Evolutionary conservation across 2,329 filamentous ascomycete genomes (phyloP).

Genomic region (Metarhizium brunneum): DNA sequence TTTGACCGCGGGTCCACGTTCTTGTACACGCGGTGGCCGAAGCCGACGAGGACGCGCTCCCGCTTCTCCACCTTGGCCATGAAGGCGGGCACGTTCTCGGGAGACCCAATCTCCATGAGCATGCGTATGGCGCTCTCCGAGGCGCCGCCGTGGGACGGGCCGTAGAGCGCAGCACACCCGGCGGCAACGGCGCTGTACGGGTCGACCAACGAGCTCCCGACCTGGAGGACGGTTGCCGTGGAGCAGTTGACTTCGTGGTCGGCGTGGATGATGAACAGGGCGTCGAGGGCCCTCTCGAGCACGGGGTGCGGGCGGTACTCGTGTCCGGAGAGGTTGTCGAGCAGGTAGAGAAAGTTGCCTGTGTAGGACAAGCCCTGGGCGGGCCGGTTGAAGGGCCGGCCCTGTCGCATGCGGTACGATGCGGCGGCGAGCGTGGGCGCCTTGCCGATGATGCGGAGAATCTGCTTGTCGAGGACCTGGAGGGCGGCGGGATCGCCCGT

Average conservation of each 20-base stretch:
- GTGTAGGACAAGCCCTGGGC: constrained; percentile 39
- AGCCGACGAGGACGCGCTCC: constrained; percentile 44
- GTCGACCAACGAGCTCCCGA: constrained; percentile 46
- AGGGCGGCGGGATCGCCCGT: constrained; percentile 30
- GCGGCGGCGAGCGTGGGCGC: constrained; percentile 40
- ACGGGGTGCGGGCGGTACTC: constrained; percentile 39
- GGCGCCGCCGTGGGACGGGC: constrained; percentile 50
- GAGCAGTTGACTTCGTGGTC: constrained; percentile 52
- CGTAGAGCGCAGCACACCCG: constrained; percentile 43
- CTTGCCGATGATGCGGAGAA: constrained; percentile 42
- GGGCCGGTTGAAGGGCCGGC: constrained; percentile 40
- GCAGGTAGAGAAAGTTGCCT: constrained; percentile 45
- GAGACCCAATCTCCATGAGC: constrained; percentile 40
- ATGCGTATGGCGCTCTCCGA: constrained; percentile 47
- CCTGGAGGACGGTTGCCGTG: constrained; percentile 45
- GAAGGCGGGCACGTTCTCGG: constrained; percentile 39
- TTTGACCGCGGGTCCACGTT: constrained; percentile 43
- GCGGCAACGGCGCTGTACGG: constrained; percentile 44
- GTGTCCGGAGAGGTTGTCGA: constrained; percentile 38
- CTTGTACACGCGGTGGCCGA: constrained; percentile 46
- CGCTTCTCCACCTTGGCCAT: constrained; percentile 40
- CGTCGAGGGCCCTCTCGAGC: constrained; percentile 40
- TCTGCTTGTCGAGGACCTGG: constrained; percentile 39
- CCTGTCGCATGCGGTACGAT: constrained; percentile 42
- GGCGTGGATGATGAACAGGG: constrained; percentile 45